Percentiles rank a stretch among this genome's conserved stretches.
These are phyloP conservation scores for Phlegmacium glaucopus DNA, from an alignment of 768 basidiomycete species.

Conservation along the genomic window DNA sequence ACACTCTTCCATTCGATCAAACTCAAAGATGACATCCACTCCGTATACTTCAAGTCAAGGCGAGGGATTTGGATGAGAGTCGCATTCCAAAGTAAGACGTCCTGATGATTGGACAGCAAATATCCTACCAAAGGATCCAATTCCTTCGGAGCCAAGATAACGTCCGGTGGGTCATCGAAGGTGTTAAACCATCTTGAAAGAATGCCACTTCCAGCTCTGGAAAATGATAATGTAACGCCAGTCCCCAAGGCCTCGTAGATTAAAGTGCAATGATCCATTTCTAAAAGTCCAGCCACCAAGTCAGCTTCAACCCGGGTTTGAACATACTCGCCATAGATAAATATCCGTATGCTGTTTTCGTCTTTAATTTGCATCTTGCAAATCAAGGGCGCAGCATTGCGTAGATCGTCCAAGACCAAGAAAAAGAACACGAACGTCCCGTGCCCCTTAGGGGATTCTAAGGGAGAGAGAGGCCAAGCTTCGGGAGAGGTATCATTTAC, in stretches of 20 bases:
- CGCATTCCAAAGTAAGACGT: conserved; percentile 1
- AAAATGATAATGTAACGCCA: conserved; percentile 2
- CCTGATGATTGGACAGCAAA: conserved; percentile 2
- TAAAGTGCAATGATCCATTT: conserved; percentile 6
- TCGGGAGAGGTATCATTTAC: background rate
- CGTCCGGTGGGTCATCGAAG: background rate
- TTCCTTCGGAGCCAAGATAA: conserved; percentile 10
- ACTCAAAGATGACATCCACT: conserved; percentile 32
- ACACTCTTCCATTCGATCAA: conserved; percentile 58
- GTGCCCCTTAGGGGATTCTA: background rate
- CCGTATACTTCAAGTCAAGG: conserved; percentile 18
- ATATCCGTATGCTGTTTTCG: conserved; percentile 6
- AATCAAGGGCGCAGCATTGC: conserved; percentile 12
- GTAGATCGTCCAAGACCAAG: conserved; percentile 13
- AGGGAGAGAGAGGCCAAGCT: background rate
- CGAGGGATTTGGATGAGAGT: conserved; percentile 19
- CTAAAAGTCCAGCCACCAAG: conserved; percentile 3
- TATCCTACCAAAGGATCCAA: conserved; percentile 9
- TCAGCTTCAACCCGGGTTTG: background rate
- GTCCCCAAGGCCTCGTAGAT: conserved; percentile 8
- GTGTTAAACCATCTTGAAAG: conserved; percentile 7
- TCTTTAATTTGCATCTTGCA: conserved; percentile 15
- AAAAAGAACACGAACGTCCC: conserved; percentile 16
- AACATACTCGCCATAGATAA: conserved; percentile 14
- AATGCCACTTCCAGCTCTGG: background rate